phyloP scores from a whole-genome alignment of 306 rosid species.

The Inga laurina region DNA sequence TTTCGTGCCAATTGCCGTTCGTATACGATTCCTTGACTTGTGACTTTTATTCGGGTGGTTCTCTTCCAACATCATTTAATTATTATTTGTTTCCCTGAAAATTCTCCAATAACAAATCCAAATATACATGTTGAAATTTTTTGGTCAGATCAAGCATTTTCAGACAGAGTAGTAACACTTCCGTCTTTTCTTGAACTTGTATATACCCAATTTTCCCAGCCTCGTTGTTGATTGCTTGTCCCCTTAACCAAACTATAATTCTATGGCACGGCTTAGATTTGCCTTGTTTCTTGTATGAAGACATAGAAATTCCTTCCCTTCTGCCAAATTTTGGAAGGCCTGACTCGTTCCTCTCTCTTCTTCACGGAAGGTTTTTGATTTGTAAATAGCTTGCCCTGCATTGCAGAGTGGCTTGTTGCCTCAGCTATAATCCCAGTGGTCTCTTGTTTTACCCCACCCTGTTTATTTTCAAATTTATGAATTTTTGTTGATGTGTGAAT shows the following conservation, averaged over 20 bases:
- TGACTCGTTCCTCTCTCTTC: background rate
- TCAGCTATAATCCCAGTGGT: background rate
- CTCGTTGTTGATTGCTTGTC: background rate
- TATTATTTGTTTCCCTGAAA: background rate
- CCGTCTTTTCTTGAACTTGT: background rate
- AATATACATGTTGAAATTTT: background rate
- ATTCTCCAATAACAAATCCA: background rate
- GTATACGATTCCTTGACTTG: constrained; percentile 1
- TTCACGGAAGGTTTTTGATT: constrained; percentile 8
- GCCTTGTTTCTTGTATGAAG: background rate
- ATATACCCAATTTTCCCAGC: background rate
- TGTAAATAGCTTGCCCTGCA: background rate
- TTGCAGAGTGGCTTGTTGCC: background rate
- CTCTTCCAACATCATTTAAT: background rate
- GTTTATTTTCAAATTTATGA: background rate
- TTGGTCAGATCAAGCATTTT: background rate
- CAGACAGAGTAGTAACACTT: background rate
- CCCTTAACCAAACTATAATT: background rate
- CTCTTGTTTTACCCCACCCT: too few relatives aligned
- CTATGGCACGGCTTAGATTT: background rate
- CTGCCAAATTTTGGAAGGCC: background rate
- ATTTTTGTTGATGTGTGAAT: background rate
- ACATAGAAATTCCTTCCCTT: background rate
- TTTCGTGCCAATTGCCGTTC: background rate
- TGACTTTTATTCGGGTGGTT: background rate